A percentile compares a stretch with the other conserved stretches of the same genome.
These are phyloP conservation scores for Aureobasidium mangrovei DNA, from an alignment of 2,329 filamentous ascomycete genomes.

Conservation along the genomic window DNA sequence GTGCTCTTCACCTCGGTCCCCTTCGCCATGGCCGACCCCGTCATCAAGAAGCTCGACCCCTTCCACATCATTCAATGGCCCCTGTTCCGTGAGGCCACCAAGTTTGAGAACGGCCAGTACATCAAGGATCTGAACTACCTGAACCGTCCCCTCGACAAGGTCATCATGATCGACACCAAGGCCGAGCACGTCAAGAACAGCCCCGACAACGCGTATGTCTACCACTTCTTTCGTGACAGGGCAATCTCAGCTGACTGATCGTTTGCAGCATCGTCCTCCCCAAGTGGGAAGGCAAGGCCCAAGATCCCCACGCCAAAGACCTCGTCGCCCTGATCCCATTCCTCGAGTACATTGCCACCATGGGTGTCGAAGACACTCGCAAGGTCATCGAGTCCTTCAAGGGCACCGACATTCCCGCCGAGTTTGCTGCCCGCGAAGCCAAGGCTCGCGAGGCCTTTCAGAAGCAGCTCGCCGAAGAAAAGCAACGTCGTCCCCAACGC, in stretches of 20 bases:
- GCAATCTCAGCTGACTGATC: not conserved
- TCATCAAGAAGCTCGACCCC: constrained; percentile 88
- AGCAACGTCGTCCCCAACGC: constrained; percentile 51
- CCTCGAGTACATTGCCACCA: constrained; percentile 92
- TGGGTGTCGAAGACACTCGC: constrained; percentile 82
- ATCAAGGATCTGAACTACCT: constrained; percentile 98
- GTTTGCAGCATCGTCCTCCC: constrained; percentile 59
- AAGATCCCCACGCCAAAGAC: constrained; percentile 57
- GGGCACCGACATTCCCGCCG: constrained; percentile 76
- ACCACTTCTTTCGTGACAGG: not conserved
- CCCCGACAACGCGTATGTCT: constrained; percentile 71
- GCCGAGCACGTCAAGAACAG: constrained; percentile 73
- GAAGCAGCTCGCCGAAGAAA: constrained; percentile 62
- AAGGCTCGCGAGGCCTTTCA: constrained; percentile 78
- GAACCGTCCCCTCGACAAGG: constrained; percentile 90
- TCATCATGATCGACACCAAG: constrained; percentile 88
- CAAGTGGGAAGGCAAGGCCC: constrained; percentile 77
- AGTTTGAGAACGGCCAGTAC: constrained; percentile 91
- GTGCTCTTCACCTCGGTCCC: constrained; percentile 91
- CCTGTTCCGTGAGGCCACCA: constrained; percentile 90
- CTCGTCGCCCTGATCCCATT: constrained; percentile 88
- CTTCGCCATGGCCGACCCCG: constrained; percentile 71
- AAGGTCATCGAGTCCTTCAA: constrained; percentile 39
- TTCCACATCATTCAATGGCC: constrained; percentile 95
- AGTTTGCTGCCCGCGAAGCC: constrained; percentile 83